These are phyloP conservation scores for Verticillium nubilum DNA, from an alignment of 2,329 filamentous ascomycete species.

Conservation along the genomic window DNA sequence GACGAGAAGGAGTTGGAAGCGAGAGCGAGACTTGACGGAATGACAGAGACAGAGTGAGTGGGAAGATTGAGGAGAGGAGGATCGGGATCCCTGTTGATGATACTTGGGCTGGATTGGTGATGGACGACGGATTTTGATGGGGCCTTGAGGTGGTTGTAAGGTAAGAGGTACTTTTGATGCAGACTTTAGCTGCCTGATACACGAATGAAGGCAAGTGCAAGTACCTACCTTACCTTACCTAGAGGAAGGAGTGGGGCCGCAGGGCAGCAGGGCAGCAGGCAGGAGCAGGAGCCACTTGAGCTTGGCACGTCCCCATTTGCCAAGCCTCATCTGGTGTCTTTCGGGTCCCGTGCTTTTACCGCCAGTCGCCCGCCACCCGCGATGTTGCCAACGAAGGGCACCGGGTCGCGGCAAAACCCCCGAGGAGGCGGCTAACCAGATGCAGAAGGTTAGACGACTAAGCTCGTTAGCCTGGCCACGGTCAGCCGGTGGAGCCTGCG, in stretches of 20 bases:
- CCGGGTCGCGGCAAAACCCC: not conserved
- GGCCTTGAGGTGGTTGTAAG: too few relatives aligned
- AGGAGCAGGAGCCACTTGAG: not conserved
- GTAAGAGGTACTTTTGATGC: too few relatives aligned
- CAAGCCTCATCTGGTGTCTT: not conserved
- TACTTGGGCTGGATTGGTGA: constrained; percentile 1
- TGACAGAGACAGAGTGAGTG: not conserved
- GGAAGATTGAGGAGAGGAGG: constrained; percentile 8
- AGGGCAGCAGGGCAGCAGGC: not conserved
- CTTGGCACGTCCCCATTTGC: not conserved
- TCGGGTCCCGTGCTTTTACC: not conserved
- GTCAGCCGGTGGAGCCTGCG: not conserved
- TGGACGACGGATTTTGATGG: not conserved
- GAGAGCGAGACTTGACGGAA: not conserved
- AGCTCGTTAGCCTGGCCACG: not conserved
- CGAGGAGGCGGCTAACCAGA: not conserved
- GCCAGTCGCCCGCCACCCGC: not conserved
- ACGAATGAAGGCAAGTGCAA: too few relatives aligned
- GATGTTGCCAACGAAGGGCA: not conserved
- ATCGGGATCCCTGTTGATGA: constrained; percentile 10
- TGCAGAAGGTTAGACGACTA: not conserved
- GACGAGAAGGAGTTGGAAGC: not conserved
- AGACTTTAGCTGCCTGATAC: too few relatives aligned
- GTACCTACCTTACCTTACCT: too few relatives aligned
- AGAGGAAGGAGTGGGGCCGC: not conserved